Evolutionary conservation across 371 early-diverging fungal genomes (phyloP).

Genomic region (Apophysomyces ossiformis): DNA sequence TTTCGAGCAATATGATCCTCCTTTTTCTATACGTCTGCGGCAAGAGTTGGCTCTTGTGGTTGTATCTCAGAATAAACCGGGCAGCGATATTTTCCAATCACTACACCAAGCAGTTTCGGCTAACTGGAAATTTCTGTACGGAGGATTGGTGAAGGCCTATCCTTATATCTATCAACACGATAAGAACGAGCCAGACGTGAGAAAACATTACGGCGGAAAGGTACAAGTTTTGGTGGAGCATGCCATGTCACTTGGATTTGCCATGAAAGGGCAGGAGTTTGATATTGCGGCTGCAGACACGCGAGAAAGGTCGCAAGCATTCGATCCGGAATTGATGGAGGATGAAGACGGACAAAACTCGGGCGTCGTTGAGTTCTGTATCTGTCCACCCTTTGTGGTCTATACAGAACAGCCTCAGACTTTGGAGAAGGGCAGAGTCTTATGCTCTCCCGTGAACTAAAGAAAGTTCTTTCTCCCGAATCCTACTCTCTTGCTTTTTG

Average conservation of each 20-base stretch:
- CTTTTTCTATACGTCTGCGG: conserved; percentile 34
- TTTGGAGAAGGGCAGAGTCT: conserved; percentile 45
- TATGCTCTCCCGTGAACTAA: conserved; percentile 21
- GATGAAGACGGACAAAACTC: conserved; percentile 41
- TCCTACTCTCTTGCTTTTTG: neutral
- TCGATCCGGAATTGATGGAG: conserved; percentile 43
- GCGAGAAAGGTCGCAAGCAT: conserved; percentile 39
- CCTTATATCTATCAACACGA: conserved; percentile 43
- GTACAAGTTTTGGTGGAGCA: conserved; percentile 41
- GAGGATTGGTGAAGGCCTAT: conserved; percentile 44
- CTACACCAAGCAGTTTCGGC: conserved; percentile 31
- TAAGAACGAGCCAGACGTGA: conserved; percentile 26
- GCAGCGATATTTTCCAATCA: conserved; percentile 30
- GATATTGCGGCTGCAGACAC: conserved; percentile 53
- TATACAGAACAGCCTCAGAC: conserved; percentile 26
- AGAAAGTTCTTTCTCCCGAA: neutral
- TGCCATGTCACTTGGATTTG: conserved; percentile 43
- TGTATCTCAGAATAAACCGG: conserved; percentile 20
- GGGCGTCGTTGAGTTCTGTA: conserved; percentile 42
- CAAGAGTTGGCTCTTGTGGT: conserved; percentile 42
- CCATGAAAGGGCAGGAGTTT: conserved; percentile 51
- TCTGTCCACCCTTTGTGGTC: conserved; percentile 44
- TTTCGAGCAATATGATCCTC: conserved; percentile 28
- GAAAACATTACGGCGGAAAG: conserved; percentile 37
- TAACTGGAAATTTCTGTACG: conserved; percentile 44